Percentiles rank a stretch among this genome's conserved stretches.
phyloP scores from a whole-genome alignment of 2,329 filamentous ascomycete genomes.

The Paracoccidioides brasiliensis region DNA sequence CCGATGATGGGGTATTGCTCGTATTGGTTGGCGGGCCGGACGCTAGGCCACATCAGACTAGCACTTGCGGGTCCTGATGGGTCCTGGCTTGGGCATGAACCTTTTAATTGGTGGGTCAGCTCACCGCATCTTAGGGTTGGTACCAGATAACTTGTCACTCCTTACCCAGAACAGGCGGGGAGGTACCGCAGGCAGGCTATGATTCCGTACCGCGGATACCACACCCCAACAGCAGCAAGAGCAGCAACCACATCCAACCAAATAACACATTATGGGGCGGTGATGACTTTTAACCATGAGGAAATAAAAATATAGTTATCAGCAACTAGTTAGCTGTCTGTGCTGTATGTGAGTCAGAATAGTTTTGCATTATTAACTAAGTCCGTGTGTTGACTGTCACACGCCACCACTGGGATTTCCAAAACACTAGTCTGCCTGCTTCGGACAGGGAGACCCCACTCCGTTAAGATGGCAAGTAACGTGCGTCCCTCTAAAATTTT shows the following conservation, averaged over 20 bases:
- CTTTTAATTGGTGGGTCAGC: constrained; percentile 1
- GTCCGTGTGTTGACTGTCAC: too few relatives aligned
- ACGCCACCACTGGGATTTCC: not conserved
- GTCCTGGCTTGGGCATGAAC: too few relatives aligned
- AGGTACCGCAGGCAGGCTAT: not conserved
- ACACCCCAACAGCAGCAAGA: not conserved
- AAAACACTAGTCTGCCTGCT: not conserved
- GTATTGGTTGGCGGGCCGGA: not conserved
- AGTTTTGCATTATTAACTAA: not conserved
- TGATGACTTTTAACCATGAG: too few relatives aligned
- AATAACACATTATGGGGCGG: too few relatives aligned
- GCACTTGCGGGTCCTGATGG: not conserved
- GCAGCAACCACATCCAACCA: not conserved
- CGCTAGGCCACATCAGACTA: not conserved
- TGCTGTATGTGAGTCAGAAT: not conserved
- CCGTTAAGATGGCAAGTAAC: not conserved
- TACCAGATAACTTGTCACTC: not conserved
- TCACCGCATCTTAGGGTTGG: constrained; percentile 6
- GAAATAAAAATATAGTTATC: too few relatives aligned
- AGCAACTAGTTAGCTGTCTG: not conserved
- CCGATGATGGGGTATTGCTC: not conserved
- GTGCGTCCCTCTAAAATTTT: not conserved
- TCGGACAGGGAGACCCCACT: not conserved
- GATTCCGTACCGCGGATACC: not conserved
- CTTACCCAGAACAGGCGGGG: not conserved